Evolutionary conservation across 2,329 filamentous ascomycete species (phyloP).

Genomic region (Sporothrix protearum): DNA sequence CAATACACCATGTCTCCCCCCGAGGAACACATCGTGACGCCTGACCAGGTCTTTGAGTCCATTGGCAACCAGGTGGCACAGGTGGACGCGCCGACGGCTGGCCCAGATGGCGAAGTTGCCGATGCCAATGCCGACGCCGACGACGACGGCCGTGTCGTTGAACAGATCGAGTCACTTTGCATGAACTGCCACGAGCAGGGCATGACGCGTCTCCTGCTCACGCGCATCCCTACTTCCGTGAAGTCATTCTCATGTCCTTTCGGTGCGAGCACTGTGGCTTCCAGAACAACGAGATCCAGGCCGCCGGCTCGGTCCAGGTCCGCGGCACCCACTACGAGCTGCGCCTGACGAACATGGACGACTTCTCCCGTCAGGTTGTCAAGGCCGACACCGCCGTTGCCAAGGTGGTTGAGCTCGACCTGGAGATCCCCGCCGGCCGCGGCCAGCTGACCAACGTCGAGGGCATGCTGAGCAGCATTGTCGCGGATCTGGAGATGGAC

Average conservation of each 20-base stretch:
- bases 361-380: slow-evolving; percentile 83
- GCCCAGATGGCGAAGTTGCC: slow-evolving; percentile 30
- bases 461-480: slow-evolving; percentile 72
- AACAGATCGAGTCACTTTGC: slow-evolving; percentile 74
- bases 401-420: slow-evolving; percentile 83
- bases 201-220: slow-evolving; percentile 79
- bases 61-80: slow-evolving; percentile 60
- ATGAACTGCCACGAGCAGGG: slow-evolving; percentile 87
- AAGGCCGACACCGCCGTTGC: slow-evolving; percentile 86
- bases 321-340: slow-evolving; percentile 82
- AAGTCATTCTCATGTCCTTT: slow-evolving; percentile 97
- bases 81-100: slow-evolving; percentile 39
- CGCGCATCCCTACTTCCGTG: slow-evolving; percentile 96
- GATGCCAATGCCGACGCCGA: slow-evolving; percentile 35
- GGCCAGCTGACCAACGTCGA: slow-evolving; percentile 93
- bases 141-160: slow-evolving; percentile 55
- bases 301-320: slow-evolving; percentile 86
- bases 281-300: slow-evolving; percentile 90
- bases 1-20: slow-evolving; percentile 35
- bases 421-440: slow-evolving; percentile 87
- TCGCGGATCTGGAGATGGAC: slow-evolving; percentile 75
- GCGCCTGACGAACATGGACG: slow-evolving; percentile 65
- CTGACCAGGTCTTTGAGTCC: slow-evolving; percentile 57
- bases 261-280: slow-evolving; percentile 84
- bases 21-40: slow-evolving; percentile 36